Evolutionary conservation across 345 rosid genomes (phyloP), one percentile per base, ranked within the genome.

Genomic region (Gynandropsis gynandra): DNA sequence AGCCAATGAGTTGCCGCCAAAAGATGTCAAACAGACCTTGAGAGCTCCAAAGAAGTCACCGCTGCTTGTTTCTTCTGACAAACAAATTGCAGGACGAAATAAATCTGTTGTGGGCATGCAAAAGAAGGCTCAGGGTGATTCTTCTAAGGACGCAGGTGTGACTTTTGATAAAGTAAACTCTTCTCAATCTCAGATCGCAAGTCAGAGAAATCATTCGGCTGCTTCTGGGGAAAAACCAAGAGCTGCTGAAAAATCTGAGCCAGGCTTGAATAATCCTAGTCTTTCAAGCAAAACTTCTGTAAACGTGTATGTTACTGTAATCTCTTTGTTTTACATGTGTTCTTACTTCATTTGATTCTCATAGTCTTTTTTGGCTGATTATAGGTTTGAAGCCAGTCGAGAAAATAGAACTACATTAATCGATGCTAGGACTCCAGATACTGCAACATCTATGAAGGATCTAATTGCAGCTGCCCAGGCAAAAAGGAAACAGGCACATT

Each of bases 381-480:
- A 44, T 70, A 79, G 93, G 63, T 54, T 54, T 47, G 87, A 79
- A 59, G 18, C 52, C 50, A 66, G 48, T 56, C 56, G 72, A 53
- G 87, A 77, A 64, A 82, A 74, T 36, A 67, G 72, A 64, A 54
- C 35, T 57, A 49, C 65, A 16, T 53, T 78, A 59, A 49, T 42
- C 14, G 74, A 67, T 62, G 67, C 72, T 50, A 84, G 54, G 71
- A 79, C 85, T 59, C 73, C 78, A 32, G 93, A 87, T 64, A 74
- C 90, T 50, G 63, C 63, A 62, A 46, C 71, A 35, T 80, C 98
- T 45, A 78, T 93, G 95, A 88, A 83, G 79, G 68, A 80, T 81
- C 82, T 93, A 50, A 88, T 93, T 75, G 99, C 99, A 41, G 95
- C 94, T 47, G 99, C 99, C 48, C 99, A 80, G 66, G 99, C 87